phyloP scores from a whole-genome alignment of 129 eudicot species.

The Smallanthus sonchifolius region DNA sequence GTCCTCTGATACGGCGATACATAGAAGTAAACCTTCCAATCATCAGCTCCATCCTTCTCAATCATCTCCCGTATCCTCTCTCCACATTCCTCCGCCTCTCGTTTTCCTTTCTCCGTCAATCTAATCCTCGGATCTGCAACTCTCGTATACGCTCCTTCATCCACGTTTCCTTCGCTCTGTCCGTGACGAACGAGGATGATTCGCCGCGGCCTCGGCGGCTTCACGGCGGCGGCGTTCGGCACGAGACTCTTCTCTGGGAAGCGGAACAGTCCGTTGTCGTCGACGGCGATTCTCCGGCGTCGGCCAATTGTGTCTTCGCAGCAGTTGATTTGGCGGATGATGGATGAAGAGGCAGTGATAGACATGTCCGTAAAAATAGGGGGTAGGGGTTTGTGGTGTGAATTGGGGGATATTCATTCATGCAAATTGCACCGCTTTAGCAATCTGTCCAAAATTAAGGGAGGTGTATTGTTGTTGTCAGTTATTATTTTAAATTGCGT shows the following conservation, averaged over 20 bases:
- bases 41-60: constrained; percentile 56
- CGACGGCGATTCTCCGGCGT: background rate
- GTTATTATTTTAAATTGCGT: too few relatives aligned
- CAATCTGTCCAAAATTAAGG: background rate
- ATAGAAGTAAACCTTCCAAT: constrained; percentile 79
- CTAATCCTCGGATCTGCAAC: constrained; percentile 68
- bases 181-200: constrained; percentile 79
- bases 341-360: constrained; percentile 21
- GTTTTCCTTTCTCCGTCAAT: constrained; percentile 53
- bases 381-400: constrained; percentile 7
- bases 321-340: constrained; percentile 30
- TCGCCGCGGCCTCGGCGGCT: constrained; percentile 72
- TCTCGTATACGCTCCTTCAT: constrained; percentile 60
- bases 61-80: constrained; percentile 52
- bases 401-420: background rate
- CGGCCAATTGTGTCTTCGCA: constrained; percentile 39
- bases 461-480: background rate
- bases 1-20: constrained; percentile 67
- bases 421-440: constrained; percentile 1
- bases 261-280: constrained; percentile 14
- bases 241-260: constrained; percentile 40
- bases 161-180: constrained; percentile 79
- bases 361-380: constrained; percentile 8
- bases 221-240: constrained; percentile 11
- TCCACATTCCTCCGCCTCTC: constrained; percentile 69